Evolutionary conservation across 2,329 filamentous ascomycete species (phyloP), one percentile per base, ranked within the genome.

Genomic region (Leptographium radiaticola): DNA sequence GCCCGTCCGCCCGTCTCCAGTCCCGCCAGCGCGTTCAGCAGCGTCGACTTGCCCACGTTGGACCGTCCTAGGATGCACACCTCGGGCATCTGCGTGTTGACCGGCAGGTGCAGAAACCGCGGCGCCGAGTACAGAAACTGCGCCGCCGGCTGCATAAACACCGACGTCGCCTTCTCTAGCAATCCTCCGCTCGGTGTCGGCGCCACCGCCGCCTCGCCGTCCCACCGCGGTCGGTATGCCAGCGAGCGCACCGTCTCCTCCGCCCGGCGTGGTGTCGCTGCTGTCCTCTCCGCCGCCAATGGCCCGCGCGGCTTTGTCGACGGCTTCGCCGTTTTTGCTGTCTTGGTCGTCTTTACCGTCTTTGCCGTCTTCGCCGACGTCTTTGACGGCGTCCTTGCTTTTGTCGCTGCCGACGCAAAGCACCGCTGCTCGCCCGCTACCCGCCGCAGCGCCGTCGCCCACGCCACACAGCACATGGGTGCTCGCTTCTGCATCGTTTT

Each of bases 31-130:
- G 86, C 85, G 64, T 95, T 95, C 69, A 95, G 83, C 60, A 94
- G 86, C 16, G 87, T 88, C 2, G 87, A 93, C 67, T 95, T 95
- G 63, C 89, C 89, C 44, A 89, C 88, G 64, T 95, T 95, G 59
- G 88, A 89, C 62, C 90, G 89, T 45, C 89, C 89, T 40, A 94
- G 80, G 47, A 95, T 77, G 64, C 87, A 85, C 51, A 95, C 78
- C 59, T 82, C 79, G 46, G 79, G 79, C 5, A 74, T 67, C 57
- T 70, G 69, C 30, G 71, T 71, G 64, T 81, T 81, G 60, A 70
- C 63, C 34, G 69, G 70, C 56, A 81, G 70, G 61, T 76, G 63
- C 52, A 72, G 69, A 57, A 79, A 72, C 46, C 64, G 61, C 40
- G 70, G 70, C 18, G 74, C 74, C 16, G 74, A 74, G 68, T 77